Percentiles rank a stretch among this genome's conserved stretches.
Conservation (phyloP, 179 eudicot species). For the Silene noctiflora region DNA sequence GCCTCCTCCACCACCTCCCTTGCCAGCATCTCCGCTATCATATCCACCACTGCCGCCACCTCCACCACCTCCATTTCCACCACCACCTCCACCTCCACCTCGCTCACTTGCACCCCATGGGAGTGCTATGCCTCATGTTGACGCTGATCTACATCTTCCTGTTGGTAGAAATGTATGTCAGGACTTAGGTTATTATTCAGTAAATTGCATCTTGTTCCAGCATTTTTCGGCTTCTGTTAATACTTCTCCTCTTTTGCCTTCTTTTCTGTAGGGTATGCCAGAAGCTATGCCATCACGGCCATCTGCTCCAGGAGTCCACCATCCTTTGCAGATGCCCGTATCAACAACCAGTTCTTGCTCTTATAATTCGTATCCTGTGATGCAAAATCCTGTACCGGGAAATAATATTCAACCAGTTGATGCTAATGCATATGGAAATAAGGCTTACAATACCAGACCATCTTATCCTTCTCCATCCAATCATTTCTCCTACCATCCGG, state of each 20-base stretch:
- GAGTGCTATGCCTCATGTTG: constrained; percentile 33
- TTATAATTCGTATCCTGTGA: constrained; percentile 38
- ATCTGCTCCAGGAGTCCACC: constrained; percentile 37
- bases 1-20: constrained; percentile 57
- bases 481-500: constrained; percentile 69
- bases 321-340: constrained; percentile 37
- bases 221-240: background rate
- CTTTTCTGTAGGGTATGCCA: constrained; percentile 43
- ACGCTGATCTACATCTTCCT: constrained; percentile 45
- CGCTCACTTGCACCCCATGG: constrained; percentile 28
- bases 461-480: constrained; percentile 75
- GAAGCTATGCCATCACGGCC: constrained; percentile 40
- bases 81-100: constrained; percentile 30
- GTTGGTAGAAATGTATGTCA: constrained; percentile 45
- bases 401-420: constrained; percentile 40
- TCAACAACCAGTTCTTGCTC: constrained; percentile 37
- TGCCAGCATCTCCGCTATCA: constrained; percentile 63
- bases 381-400: constrained; percentile 42
- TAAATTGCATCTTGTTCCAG: background rate
- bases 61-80: constrained; percentile 44
- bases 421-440: constrained; percentile 29
- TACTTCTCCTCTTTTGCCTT: background rate
- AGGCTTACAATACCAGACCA: constrained; percentile 62
- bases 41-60: constrained; percentile 44
- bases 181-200: background rate